phyloP scores from a whole-genome alignment of 164 flowering plant species.

The Taxillus chinensis region DNA sequence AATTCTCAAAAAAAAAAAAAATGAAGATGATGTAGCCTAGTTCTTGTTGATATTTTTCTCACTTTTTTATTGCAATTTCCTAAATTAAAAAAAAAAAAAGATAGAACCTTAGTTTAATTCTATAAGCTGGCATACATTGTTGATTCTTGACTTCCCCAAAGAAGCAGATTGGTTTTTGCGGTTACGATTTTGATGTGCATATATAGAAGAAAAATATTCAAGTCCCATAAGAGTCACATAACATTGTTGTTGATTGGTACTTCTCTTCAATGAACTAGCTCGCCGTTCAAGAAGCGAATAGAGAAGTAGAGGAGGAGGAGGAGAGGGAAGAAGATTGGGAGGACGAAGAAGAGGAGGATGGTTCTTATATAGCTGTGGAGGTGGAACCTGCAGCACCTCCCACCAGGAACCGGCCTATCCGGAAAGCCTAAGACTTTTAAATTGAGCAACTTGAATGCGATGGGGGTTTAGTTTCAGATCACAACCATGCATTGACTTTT shows the following conservation, averaged over 20 bases:
- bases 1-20: too few relatives aligned
- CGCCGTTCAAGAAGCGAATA: slow-evolving; percentile 34
- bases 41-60: too few relatives aligned
- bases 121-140: too few relatives aligned
- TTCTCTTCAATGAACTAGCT: slow-evolving; percentile 18
- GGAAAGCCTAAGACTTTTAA: slow-evolving; percentile 24
- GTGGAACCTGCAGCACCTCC: slow-evolving; percentile 30
- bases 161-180: not conserved
- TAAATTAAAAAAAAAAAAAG: too few relatives aligned
- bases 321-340: not conserved
- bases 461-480: not conserved
- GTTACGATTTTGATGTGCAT: too few relatives aligned
- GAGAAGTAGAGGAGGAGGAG: slow-evolving; percentile 13
- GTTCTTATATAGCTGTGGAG: slow-evolving; percentile 6
- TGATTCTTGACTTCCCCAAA: too few relatives aligned
- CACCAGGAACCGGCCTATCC: slow-evolving; percentile 44
- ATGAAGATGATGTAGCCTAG: too few relatives aligned
- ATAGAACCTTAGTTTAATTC: too few relatives aligned
- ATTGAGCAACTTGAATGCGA: slow-evolving; percentile 6
- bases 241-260: not conserved
- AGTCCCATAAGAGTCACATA: not conserved
- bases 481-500: not conserved
- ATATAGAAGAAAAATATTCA: too few relatives aligned
- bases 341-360: not conserved
- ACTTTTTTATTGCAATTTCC: too few relatives aligned